These are phyloP conservation scores for Sarocladiaceae sp. DNA, from an alignment of 2,329 filamentous ascomycete species.

Conservation along the genomic window DNA sequence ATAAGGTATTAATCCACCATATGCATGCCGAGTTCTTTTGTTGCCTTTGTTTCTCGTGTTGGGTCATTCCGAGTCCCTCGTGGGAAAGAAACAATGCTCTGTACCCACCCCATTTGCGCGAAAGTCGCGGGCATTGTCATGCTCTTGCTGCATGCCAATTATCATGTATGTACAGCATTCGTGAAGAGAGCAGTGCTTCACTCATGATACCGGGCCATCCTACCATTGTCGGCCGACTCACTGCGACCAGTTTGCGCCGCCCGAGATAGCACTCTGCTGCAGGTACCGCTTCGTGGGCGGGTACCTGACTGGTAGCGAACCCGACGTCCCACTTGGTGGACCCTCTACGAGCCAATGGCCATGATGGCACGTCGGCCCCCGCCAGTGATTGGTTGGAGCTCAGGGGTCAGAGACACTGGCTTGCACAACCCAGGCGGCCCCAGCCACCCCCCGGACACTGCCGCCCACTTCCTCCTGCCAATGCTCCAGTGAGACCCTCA, in stretches of 20 bases:
- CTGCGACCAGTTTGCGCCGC: too few species aligned
- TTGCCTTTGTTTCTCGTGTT: slow-evolving; percentile 4
- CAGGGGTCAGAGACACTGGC: slow-evolving; percentile 4
- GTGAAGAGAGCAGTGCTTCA: too few species aligned
- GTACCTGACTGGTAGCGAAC: slow-evolving; percentile 3
- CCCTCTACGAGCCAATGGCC: neutral
- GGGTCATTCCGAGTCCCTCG: neutral
- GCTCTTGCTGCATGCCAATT: too few species aligned
- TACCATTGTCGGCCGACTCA: too few species aligned
- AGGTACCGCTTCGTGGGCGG: slow-evolving; percentile 8
- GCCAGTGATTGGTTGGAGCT: neutral
- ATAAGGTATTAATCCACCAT: too few species aligned
- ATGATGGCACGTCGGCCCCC: neutral
- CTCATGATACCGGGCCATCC: too few species aligned
- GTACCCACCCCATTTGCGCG: too few species aligned
- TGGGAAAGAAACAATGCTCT: slow-evolving; percentile 3
- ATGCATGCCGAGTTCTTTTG: too few species aligned
- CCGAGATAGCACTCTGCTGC: slow-evolving; percentile 8
- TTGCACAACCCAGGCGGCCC: neutral
- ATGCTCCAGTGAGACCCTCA: too few species aligned
- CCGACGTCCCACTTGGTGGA: neutral
- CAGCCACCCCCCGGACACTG: neutral
- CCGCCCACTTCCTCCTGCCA: neutral
- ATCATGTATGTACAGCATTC: too few species aligned
- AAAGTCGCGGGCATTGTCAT: too few species aligned